Base-by-base conservation (phyloP, 2,329 filamentous ascomycete genomes). In the Xylaria sp. region DNA sequence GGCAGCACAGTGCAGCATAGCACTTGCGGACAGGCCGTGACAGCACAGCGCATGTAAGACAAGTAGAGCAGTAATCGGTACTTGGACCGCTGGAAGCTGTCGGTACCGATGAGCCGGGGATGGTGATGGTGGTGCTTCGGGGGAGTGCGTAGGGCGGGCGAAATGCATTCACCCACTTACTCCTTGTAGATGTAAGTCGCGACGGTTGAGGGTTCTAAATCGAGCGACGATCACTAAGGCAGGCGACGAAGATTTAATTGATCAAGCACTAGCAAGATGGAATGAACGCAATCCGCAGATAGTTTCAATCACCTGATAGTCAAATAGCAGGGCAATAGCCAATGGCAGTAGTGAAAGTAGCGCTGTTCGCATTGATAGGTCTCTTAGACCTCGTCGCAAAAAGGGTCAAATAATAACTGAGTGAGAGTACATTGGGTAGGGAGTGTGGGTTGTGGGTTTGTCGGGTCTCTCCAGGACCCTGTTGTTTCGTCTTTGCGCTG, bases 331-430 rank as follows among this genome's bases (percentile, higher is more conserved):
- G 70, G 64, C 60, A 63, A 64, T 62, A 73, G 71, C 83, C 83
- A 86, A 86, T 85, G 71, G 71, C 75, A 75, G 75, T 56, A 69
- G 67, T 73, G 75, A 82, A 69, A 71, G 65, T 64, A 74, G 76
- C 70, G 77, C 71, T 82, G 72, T 73, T 72, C 77, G 78, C 75
- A 75, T 74, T 84, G 82, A 85, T 84, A 85, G 83, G 83, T 75
- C 72, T 79, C 73, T 80, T 71, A 70, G 57, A 68, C 71, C 52
- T 70, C 70, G 69, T 73, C 68, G 72, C 71, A 74, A 73, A 74
- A 72, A 63, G 71, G 72, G 71, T 69, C 72, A 69, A 71, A 70
- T 71, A 72, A 74, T 75, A 72, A 74, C 75, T 78, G 70, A 78
- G 28, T 9, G 75, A 75, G n/a, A 75, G 72, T 71, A 75, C 71